Conservation (phyloP, 192 early-diverging fungal genomes). For the Backusella psychrophila region DNA sequence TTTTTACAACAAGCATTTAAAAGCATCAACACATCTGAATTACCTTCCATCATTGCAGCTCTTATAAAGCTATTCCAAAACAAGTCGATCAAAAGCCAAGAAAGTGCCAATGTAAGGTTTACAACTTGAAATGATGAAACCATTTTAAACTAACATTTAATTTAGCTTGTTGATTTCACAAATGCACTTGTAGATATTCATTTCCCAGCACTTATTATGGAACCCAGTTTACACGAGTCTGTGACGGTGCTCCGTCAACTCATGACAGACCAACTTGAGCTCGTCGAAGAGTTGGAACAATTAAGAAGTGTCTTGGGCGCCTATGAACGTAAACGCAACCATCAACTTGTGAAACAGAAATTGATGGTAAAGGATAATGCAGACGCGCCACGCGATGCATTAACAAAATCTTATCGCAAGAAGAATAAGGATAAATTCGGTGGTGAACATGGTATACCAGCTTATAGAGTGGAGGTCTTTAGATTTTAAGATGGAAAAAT, state of each 20-base stretch:
- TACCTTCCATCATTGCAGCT: slow-evolving; percentile 38
- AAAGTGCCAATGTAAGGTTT: background rate
- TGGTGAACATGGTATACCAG: slow-evolving; percentile 44
- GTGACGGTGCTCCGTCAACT: slow-evolving; percentile 27
- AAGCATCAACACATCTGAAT: slow-evolving; percentile 37
- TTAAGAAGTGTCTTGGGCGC: slow-evolving; percentile 38
- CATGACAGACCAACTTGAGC: slow-evolving; percentile 27
- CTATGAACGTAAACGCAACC: slow-evolving; percentile 43
- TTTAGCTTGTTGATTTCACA: slow-evolving; percentile 43
- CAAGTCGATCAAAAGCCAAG: slow-evolving; percentile 10
- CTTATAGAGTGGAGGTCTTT: slow-evolving; percentile 50
- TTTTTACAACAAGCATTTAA: slow-evolving; percentile 54
- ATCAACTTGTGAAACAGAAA: slow-evolving; percentile 23
- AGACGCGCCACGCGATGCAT: slow-evolving; percentile 18
- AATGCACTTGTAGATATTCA: slow-evolving; percentile 46
- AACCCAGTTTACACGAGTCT: slow-evolving; percentile 39
- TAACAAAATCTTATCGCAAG: slow-evolving; percentile 17
- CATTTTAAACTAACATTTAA: background rate
- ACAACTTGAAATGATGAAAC: too few species aligned
- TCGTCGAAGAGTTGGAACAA: slow-evolving; percentile 36
- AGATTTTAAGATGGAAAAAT: slow-evolving; percentile 40
- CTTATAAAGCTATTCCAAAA: slow-evolving; percentile 35
- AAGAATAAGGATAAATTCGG: slow-evolving; percentile 44
- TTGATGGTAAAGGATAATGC: background rate
- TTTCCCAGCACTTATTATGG: slow-evolving; percentile 48